A percentile compares a stretch with the other conserved stretches of the same genome.
These are phyloP conservation scores for Lablab purpureus DNA, from an alignment of 306 rosid genomes.

Conservation along the genomic window DNA sequence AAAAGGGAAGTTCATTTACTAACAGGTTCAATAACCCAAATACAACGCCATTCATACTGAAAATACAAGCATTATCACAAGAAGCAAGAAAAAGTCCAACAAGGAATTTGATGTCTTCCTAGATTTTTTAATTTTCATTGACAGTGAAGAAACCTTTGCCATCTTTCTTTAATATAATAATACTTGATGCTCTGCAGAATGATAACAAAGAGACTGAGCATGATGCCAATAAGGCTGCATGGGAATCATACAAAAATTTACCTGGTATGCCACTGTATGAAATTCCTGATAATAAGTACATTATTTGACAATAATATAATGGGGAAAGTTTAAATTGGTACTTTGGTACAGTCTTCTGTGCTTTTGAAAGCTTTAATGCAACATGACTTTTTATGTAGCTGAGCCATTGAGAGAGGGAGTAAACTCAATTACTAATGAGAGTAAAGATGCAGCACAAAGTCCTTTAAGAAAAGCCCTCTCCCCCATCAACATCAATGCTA, in stretches of 20 bases:
- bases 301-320: constrained; percentile 2
- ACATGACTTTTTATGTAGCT: constrained; percentile 43
- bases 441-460: constrained; percentile 49
- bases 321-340: not conserved
- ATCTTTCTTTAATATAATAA: constrained; percentile 34
- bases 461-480: constrained; percentile 74
- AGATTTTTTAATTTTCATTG: not conserved
- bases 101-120: constrained; percentile 18
- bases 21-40: not conserved
- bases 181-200: constrained; percentile 48
- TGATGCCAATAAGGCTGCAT: constrained; percentile 43
- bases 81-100: constrained; percentile 16
- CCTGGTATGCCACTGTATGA: constrained; percentile 51
- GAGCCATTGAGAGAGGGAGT: constrained; percentile 46
- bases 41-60: constrained; percentile 34
- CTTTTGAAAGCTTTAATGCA: constrained; percentile 28
- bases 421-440: constrained; percentile 40
- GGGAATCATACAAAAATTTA: constrained; percentile 44
- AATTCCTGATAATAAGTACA: not conserved
- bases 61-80: constrained; percentile 33
- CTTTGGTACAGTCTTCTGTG: not conserved
- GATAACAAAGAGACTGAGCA: constrained; percentile 39
- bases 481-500: constrained; percentile 63
- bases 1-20: constrained; percentile 39
- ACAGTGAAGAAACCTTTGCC: constrained; percentile 1